Evolutionary conservation across 495 filamentous ascomycete species (phyloP), one percentile per base, ranked within the genome.

Genomic region (Penicillium desertorum): DNA sequence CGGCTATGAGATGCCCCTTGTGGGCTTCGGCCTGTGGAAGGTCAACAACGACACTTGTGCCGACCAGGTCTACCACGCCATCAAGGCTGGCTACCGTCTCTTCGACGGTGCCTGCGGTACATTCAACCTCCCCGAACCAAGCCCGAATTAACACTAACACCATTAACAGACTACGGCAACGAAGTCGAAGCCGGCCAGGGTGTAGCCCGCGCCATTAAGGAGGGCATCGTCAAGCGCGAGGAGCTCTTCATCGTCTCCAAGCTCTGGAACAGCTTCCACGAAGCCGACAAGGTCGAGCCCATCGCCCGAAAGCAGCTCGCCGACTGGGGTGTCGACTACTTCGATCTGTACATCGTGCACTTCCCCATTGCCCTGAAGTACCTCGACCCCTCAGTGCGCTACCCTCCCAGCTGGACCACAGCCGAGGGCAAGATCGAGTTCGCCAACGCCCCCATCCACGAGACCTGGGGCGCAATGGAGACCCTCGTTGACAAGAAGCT

Each of bases 161-260:
- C 11, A 11, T 32, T 23, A 30, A 27, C 58, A 92, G 89, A 94
- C 75, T 96, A 96, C 76, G 90, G 87, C 67, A 95, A 95, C 73
- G 91, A 95, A 77, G 82, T 82, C 56, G 89, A 93, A 74, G 86
- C 83, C 62, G 91, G 91, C 57, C 77, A 94, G 65, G 91, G 91
- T 57, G 82, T 96, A n/a, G 84, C 83, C 50, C 89, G 89, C 65
- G 91, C 91, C 62, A 92, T 96, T 74, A 81, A 86, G 59, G 91
- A 96, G 12, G 90, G 90, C 37, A 68, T 95, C 48, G 90, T 94
- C 64, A 92, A 86, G 77, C 88, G 91, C 56, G 81, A 86, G 70
- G 90, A 96, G 32, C 87, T 95, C 72, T 96, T 96, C 83, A 83
- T 96, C 68, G 89, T 91, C 54, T 90, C 88, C 65, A 96, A 96